phyloP scores from a whole-genome alignment of 148 eudicot genomes.

The Agrostemma githago region DNA sequence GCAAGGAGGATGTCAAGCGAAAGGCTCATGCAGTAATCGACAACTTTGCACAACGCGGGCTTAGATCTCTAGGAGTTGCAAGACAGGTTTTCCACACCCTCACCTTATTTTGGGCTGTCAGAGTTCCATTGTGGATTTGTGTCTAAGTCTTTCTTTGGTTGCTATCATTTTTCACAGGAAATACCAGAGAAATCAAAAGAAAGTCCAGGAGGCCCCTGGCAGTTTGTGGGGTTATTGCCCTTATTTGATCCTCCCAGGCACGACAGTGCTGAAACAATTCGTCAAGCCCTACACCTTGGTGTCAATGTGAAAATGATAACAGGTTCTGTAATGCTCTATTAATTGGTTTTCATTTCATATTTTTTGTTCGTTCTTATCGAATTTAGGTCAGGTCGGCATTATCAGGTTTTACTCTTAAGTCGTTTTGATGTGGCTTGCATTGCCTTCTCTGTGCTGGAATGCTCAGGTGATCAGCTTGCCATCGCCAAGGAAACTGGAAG shows the following conservation, averaged over 20 bases:
- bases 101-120: background rate
- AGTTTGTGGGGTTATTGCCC: constrained; percentile 50
- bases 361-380: background rate
- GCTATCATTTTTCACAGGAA: constrained; percentile 34
- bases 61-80: constrained; percentile 69
- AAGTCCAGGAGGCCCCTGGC: constrained; percentile 53
- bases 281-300: constrained; percentile 47
- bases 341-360: background rate
- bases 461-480: constrained; percentile 53
- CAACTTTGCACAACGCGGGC: constrained; percentile 69
- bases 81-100: constrained; percentile 40
- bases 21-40: constrained; percentile 61
- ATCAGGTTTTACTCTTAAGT: no score
- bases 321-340: constrained; percentile 22
- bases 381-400: background rate
- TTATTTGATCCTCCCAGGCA: constrained; percentile 61
- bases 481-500: constrained; percentile 57
- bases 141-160: background rate
- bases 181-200: constrained; percentile 59
- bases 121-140: background rate
- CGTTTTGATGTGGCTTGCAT: background rate
- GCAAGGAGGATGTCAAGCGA: constrained; percentile 47
- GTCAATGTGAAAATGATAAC: constrained; percentile 61
- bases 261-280: constrained; percentile 57
- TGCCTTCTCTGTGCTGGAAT: background rate